phyloP scores from a whole-genome alignment of 495 filamentous ascomycete species.

The Peziza echinospora region DNA sequence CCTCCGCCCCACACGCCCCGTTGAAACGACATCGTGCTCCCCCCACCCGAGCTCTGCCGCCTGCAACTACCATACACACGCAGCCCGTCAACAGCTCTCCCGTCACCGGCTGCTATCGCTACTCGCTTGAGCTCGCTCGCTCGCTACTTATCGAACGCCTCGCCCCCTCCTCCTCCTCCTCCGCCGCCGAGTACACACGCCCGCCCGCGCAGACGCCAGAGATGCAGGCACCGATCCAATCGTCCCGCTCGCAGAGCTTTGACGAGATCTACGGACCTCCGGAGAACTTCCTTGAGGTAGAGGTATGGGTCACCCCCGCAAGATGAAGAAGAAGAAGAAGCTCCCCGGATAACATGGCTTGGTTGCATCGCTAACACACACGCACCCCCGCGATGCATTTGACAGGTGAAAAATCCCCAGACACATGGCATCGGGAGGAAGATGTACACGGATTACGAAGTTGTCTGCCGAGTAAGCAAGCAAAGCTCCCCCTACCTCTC shows the following conservation, averaged over 20 bases:
- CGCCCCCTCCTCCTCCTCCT: not conserved
- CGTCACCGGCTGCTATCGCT: no score
- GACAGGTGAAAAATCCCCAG: conserved; percentile 85
- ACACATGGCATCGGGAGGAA: conserved; percentile 82
- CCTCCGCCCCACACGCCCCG: no score
- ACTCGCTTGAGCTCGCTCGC: no score
- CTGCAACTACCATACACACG: no score
- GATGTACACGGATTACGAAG: conserved; percentile 99
- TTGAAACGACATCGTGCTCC: no score
- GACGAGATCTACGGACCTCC: conserved; percentile 98
- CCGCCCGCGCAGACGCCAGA: no score
- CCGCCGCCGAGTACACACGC: not conserved
- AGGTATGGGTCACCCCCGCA: conserved; percentile 40
- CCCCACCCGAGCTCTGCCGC: no score
- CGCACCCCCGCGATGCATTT: conserved; percentile 1
- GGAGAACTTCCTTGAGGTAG: conserved; percentile 96
- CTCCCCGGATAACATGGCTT: no score
- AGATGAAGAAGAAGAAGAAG: no score
- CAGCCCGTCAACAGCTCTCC: no score
- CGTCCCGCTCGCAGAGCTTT: conserved; percentile 62
- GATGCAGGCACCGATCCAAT: conserved; percentile 21
- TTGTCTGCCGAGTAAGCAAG: conserved; percentile 44
- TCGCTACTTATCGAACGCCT: no score
- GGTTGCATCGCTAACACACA: not conserved
- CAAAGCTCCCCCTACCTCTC: not conserved